Conservation (phyloP, 2,329 filamentous ascomycete species). For the Tolypocladium paradoxum region DNA sequence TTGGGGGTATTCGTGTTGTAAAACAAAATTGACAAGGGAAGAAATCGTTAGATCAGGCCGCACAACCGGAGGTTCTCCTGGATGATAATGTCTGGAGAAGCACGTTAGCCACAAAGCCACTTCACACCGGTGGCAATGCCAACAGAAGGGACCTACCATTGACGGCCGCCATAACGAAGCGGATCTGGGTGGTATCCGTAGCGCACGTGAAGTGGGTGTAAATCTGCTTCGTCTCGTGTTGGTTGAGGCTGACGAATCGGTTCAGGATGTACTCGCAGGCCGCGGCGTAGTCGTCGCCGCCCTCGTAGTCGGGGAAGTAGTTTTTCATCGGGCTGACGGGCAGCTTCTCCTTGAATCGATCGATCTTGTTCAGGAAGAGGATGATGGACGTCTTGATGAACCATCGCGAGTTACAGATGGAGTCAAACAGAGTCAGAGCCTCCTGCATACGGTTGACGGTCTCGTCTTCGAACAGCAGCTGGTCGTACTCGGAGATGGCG, state of each 20-base stretch:
- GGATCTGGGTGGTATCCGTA: slow-evolving; percentile 96
- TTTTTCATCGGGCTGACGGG: slow-evolving; percentile 75
- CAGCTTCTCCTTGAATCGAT: slow-evolving; percentile 80
- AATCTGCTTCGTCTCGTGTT: slow-evolving; percentile 99
- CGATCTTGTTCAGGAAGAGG: slow-evolving; percentile 83
- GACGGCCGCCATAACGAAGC: slow-evolving; percentile 98
- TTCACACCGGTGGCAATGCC: neutral
- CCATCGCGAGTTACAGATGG: slow-evolving; percentile 81
- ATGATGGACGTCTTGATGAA: slow-evolving; percentile 87
- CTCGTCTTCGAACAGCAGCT: slow-evolving; percentile 91
- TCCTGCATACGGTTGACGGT: slow-evolving; percentile 94
- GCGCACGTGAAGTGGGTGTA: slow-evolving; percentile 99
- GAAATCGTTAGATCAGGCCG: slow-evolving; percentile 69
- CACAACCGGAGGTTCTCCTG: slow-evolving; percentile 97
- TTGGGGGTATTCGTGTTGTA: slow-evolving; percentile 32
- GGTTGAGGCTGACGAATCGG: slow-evolving; percentile 95
- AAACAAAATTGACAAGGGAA: slow-evolving; percentile 17
- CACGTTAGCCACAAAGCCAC: slow-evolving; percentile 27
- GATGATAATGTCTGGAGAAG: slow-evolving; percentile 83
- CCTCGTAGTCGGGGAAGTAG: slow-evolving; percentile 87
- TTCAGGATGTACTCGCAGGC: slow-evolving; percentile 99
- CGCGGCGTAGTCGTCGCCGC: slow-evolving; percentile 87
- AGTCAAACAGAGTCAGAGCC: slow-evolving; percentile 76
- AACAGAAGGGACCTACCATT: slow-evolving; percentile 57
- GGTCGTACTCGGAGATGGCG: slow-evolving; percentile 94